Base-by-base conservation (phyloP, 1,284 basidiomycete species). In the Microbotryum violaceum region DNA sequence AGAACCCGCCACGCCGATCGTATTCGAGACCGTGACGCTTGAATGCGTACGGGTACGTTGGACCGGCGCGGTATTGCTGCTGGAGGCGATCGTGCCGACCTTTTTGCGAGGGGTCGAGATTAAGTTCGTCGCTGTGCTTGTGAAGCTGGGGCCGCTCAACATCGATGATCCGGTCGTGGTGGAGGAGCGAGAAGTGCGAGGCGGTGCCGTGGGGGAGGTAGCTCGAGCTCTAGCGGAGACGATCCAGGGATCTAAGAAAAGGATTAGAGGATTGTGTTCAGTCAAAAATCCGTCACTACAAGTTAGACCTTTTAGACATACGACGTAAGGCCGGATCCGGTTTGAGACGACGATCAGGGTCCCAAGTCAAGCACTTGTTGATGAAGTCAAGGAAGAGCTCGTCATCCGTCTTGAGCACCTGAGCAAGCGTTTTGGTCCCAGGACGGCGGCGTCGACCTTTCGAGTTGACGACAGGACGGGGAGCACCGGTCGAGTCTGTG, bases 311-410 rank as follows among this genome's bases (percentile, higher is more conserved):
- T 20, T 57, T 50, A 37, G 44, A 67, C 29, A 57, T 46, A 61
- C 76, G 76, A 4, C 74, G 67, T 67, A 76, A 78, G 1, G 96
- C 94, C 18, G 87, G 83, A 70, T 93, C 89, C 2, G 94, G 94
- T 76, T 97, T 97, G 73, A 99, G 82, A 47, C 96, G 83, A 61
- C 90, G 83, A 73, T 98, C 94, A 1, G 96, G 96, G 77, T 99
- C 96, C 96, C 94, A 99, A 18, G 89, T 83, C 27, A 99, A 81
- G 76, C 96, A 99, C 75, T 94, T 97, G 4, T 88, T 81, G 67
- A 98, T 89, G 73, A 99, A 82, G 71, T 82, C 81, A 54, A 91
- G 81, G 73, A 93, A 91, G 48, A 87, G 82, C 62, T 92, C 89
- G 71, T 94, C 91, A 63, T 88, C 88, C 70, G 86, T 88, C 64